Base-by-base conservation (phyloP, 1,284 basidiomycete genomes). In the Papiliotrema flavescens region DNA sequence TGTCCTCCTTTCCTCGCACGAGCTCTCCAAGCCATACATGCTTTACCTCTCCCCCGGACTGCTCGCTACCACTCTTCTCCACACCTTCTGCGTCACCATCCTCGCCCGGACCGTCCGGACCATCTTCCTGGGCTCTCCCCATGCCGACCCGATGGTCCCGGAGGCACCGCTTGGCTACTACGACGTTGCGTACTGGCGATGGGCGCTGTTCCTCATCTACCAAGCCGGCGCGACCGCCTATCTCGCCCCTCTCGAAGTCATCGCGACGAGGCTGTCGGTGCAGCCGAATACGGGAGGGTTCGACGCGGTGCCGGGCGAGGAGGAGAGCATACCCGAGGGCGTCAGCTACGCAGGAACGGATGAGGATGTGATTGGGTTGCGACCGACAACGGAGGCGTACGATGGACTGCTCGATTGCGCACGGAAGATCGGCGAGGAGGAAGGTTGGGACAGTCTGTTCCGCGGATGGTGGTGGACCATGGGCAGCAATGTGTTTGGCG, bases 391-490 rank as follows among this genome's bases (percentile, higher is more conserved):
- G 42, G 89, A 93, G 65, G 90, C 91, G n/a, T 95, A 95, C 69
- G 71, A 82, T 37, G 87, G 90, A 6, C 74, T 92, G 43, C 69
- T 84, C 14, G 89, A 93, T 69, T 90, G 88, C 59, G 84, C 80
- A 17, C 86, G 86, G 73, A 82, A 85, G 65, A 89, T 93, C 40
- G 73, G 87, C n/a, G 81, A 87, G 48, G 90, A 94, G 74, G 90
- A 94, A 73, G 90, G 90, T 0, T 83, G 82, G 78, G 74, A 75
- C 58, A 82, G 88, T 4, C 75, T 94, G 56, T 92, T 89, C 71
- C 83, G 90, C 43, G 90, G 87, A 4, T 93, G 89, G 89, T 92
- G 88, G 88, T 76, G 90, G 60, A 91, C 90, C 1, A 78, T 88
- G 68, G 65, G 90, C 42, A 85, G 83, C 36, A 84, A 84, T 34